Evolutionary conservation across 2,329 filamentous ascomycete species (phyloP).

Genomic region (Grosmannia huntii): DNA sequence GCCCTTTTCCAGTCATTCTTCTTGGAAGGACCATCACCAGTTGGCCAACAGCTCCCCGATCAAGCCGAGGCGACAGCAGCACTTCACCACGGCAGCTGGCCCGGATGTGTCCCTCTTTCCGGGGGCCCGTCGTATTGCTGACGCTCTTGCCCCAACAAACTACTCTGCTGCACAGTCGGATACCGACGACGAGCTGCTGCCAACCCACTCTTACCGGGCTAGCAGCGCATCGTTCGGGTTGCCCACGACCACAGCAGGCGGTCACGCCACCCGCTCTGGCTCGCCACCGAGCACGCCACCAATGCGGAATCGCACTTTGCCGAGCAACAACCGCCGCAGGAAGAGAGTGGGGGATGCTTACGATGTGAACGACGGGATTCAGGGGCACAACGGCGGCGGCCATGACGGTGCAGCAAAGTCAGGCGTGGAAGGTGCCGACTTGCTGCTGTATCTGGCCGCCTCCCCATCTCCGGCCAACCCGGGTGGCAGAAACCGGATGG

Average conservation of each 20-base stretch:
- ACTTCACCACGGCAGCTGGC: slow-evolving; percentile 59
- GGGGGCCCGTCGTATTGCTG: slow-evolving; percentile 53
- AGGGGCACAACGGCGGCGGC: slow-evolving; percentile 27
- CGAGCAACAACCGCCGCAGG: slow-evolving; percentile 28
- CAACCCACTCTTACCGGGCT: slow-evolving; percentile 58
- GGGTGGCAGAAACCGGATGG: slow-evolving; percentile 40
- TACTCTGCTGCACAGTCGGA: slow-evolving; percentile 53
- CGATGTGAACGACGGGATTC: neutral
- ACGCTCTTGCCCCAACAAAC: slow-evolving; percentile 43
- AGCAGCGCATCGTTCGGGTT: slow-evolving; percentile 19
- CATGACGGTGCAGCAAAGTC: slow-evolving; percentile 19
- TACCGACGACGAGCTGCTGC: slow-evolving; percentile 73
- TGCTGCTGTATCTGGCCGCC: slow-evolving; percentile 74
- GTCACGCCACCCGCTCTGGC: slow-evolving; percentile 36
- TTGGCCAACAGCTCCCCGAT: slow-evolving; percentile 79
- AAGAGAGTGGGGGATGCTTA: slow-evolving; percentile 24
- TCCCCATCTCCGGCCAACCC: slow-evolving; percentile 75
- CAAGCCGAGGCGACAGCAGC: slow-evolving; percentile 60
- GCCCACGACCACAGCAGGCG: slow-evolving; percentile 18
- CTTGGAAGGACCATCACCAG: slow-evolving; percentile 72
- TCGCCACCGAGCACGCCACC: slow-evolving; percentile 81
- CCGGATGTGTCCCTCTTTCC: slow-evolving; percentile 71
- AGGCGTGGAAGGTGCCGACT: slow-evolving; percentile 68
- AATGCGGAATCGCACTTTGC: slow-evolving; percentile 40
- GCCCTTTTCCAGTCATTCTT: slow-evolving; percentile 30